Evolutionary conservation across 2,329 filamentous ascomycete genomes (phyloP).

Genomic region (Helicocarpus griseus): DNA sequence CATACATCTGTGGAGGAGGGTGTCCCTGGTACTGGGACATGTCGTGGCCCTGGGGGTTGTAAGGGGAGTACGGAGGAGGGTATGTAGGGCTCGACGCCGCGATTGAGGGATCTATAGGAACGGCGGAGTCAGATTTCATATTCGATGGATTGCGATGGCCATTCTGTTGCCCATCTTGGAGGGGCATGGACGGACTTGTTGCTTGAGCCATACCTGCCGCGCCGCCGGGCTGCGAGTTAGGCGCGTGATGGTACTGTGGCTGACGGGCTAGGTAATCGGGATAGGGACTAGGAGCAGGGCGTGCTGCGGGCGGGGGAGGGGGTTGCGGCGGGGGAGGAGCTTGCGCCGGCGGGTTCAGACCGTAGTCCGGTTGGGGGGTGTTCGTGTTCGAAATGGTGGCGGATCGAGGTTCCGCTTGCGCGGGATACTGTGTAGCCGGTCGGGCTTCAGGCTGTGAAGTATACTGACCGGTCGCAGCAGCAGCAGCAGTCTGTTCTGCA

Average conservation of each 20-base stretch:
- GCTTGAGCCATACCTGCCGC: constrained; percentile 94
- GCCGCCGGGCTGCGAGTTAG: constrained; percentile 59
- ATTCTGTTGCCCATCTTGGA: constrained; percentile 67
- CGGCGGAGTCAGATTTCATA: constrained; percentile 88
- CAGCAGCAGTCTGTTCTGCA: constrained; percentile 90
- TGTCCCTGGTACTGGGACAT: constrained; percentile 62
- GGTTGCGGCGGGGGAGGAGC: constrained; percentile 50
- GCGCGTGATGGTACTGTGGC: constrained; percentile 63
- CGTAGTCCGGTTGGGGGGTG: constrained; percentile 84
- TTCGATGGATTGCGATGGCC: constrained; percentile 58
- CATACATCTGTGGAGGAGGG: constrained; percentile 39
- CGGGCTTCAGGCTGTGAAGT: constrained; percentile 30
- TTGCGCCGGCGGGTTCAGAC: constrained; percentile 56
- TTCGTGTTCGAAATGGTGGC: constrained; percentile 64
- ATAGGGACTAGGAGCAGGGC: constrained; percentile 37
- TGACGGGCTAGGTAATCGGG: constrained; percentile 77
- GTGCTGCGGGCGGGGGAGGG: constrained; percentile 10
- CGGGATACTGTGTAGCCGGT: constrained; percentile 58
- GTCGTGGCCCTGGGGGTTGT: constrained; percentile 70
- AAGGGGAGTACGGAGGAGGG: constrained; percentile 77
- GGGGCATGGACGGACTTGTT: constrained; percentile 84
- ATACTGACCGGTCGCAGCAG: constrained; percentile 45
- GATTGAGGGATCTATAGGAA: constrained; percentile 99
- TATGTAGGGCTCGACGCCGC: constrained; percentile 88
- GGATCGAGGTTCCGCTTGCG: constrained; percentile 68